Base-by-base conservation (phyloP, 1,139 yeast genomes). In the Geotrichum macrosporum region DNA sequence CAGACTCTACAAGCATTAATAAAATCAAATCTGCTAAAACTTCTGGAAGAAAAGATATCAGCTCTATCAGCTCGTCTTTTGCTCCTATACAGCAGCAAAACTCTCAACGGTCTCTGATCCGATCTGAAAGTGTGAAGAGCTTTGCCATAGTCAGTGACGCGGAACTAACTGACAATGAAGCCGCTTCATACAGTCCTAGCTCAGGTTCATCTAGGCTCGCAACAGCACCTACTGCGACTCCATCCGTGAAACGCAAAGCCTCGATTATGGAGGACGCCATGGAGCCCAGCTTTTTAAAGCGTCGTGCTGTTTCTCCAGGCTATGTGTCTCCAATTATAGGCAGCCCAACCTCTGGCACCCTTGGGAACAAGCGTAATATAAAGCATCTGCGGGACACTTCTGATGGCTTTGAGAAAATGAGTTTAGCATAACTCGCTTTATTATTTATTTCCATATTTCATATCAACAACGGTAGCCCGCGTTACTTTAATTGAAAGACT, bases 241-340 rank as follows among this genome's bases (percentile, higher is more conserved):
- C 54, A 13, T 43, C 44, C 5, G 39, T 47, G n/a, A 56, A 56
- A 29, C 52, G 62, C 10, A 57, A 57, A 30, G 57, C 55, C 5
- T 48, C 47, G 10, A 32, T 55, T n/a, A 38, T 53, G 20, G 62
- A 57, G 6, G 61, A 57, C n/a, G 37, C 55, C 2, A 42, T 50
- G 16, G 59, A 57, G 15, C 41, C 54, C n/a, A 40, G 44, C 4
- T 44, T 48, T 10, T 40, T 60, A 20, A 62, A 62, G 42, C 56
- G 66, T 9, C 51, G 66, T 5, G 66, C 66, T 1, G 66, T 62
- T 2, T 59, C 64, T 13, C 66, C 66, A 1, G 59, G 57, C 9
- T 35, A 50, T 24, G 49, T 55, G 12, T 50, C 57, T n/a, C 55
- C 58, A n/a, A 47, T 47, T 13, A 37, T 47, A 40, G 57, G 56